Conservation (phyloP, 2,329 filamentous ascomycete species). For the Fusarium sambucinum region DNA sequence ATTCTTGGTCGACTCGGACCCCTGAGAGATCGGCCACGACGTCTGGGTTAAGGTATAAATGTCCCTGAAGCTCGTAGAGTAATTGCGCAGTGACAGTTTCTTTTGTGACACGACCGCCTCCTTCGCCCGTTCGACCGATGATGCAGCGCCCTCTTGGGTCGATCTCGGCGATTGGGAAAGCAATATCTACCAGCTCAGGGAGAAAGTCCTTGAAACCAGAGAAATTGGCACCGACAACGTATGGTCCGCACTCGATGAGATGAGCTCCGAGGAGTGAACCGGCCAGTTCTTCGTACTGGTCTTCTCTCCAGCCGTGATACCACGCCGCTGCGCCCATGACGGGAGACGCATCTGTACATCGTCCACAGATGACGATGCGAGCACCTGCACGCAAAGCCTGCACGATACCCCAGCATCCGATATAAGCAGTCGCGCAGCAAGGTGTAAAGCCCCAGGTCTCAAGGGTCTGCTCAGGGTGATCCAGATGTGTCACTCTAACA, state of each 20-base stretch:
- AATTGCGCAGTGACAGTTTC: conserved; percentile 55
- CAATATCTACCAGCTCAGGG: conserved; percentile 49
- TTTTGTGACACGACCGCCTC: conserved; percentile 55
- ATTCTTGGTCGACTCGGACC: conserved; percentile 60
- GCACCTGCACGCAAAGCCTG: conserved; percentile 58
- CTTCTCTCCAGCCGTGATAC: conserved; percentile 66
- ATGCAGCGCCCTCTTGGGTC: conserved; percentile 49
- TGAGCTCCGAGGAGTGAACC: conserved; percentile 64
- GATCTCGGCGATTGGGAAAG: conserved; percentile 56
- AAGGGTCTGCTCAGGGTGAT: conserved; percentile 48
- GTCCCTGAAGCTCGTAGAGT: conserved; percentile 61
- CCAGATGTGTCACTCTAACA: conserved; percentile 44
- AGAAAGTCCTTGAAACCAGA: conserved; percentile 58
- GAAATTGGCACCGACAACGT: conserved; percentile 68
- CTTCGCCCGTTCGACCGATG: conserved; percentile 52
- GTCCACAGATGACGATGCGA: conserved; percentile 63
- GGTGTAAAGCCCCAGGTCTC: conserved; percentile 49
- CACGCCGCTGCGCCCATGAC: conserved; percentile 68
- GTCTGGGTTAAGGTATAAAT: conserved; percentile 59
- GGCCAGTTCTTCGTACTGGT: conserved; percentile 62
- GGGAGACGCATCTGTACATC: conserved; percentile 63
- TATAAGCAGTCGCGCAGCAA: conserved; percentile 56
- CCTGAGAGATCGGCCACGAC: conserved; percentile 56
- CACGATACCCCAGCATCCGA: conserved; percentile 63
- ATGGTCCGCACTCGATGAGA: conserved; percentile 66